Base-by-base conservation (phyloP, 108 stramenopile species). In the Fragilaria crotonensis region DNA sequence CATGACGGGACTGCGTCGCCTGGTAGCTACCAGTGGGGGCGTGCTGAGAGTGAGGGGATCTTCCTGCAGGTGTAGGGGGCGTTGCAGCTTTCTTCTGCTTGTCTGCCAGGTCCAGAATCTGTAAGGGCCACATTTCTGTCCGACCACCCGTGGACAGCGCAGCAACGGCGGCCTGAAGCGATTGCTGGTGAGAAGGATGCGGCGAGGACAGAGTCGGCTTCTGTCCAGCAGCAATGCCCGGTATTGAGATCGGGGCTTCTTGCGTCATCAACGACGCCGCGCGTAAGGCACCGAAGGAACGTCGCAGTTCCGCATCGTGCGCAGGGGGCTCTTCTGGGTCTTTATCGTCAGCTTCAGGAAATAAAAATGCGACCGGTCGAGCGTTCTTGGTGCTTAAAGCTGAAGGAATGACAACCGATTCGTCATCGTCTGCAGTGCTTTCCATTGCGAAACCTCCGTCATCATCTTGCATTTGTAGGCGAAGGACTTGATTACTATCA, bases 101-200 rank as follows among this genome's bases (percentile, higher is more conserved):
- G 27, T 85, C 81, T 17, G 75, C 63, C 20, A 63, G 58, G 57
- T 85, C 84, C 17, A 90, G 67, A 60, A 90, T 61, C 53, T 85
- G 80, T 14, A 90, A 67, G 9, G 87, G 87, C 87, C 87, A 89
- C 82, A 85, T 83, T 57, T 85, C 84, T 22, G 79, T 65, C 36
- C 82, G 48, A 33, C 70, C 73, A 53, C 58, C 64, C 3, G 68
- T 58, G 50, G 60, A 70, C 17, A 69, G 64, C 0, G 80, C 62
- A 20, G 82, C 60, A 46, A 75, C 69, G 17, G 81, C 80, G 48
- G 59, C 41, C 52, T 90, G 78, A 2, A 86, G 71, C 17, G 89
- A 57, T 49, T 90, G 83, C 30, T 73, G 32, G 58, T 90, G 89
- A 31, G 89, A 86, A 17, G 78, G 51, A 64, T 90, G 89, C 23